A percentile compares a stretch with the other conserved stretches of the same genome.
phyloP scores from a whole-genome alignment of 495 filamentous ascomycete genomes.

The Penicillium maclennaniae region DNA sequence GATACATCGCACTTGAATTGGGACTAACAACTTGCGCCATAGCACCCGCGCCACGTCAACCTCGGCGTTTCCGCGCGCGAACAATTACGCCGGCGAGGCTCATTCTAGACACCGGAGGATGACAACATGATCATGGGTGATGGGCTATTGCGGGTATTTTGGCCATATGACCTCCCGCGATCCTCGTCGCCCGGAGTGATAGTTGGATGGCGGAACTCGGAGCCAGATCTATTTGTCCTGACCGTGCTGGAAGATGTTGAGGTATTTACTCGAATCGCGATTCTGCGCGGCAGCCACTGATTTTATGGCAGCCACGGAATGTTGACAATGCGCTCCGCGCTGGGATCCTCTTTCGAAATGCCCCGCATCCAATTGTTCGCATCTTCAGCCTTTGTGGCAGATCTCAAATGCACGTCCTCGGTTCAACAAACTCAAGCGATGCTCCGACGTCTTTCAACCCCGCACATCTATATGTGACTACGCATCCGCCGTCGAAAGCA shows the following conservation, averaged over 20 bases:
- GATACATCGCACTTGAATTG: not conserved
- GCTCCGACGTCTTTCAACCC: constrained; percentile 55
- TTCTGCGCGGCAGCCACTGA: constrained; percentile 4
- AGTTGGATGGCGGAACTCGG: constrained; percentile 93
- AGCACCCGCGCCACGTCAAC: constrained; percentile 82
- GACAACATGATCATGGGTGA: constrained; percentile 76
- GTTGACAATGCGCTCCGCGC: constrained; percentile 85
- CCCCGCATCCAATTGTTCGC: constrained; percentile 72
- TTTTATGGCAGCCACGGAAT: constrained; percentile 52
- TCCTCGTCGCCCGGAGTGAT: constrained; percentile 74
- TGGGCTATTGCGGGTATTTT: constrained; percentile 96
- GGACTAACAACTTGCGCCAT: constrained; percentile 13
- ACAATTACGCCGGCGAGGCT: constrained; percentile 89
- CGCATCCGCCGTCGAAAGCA: constrained; percentile 49
- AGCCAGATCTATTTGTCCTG: constrained; percentile 83
- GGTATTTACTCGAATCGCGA: constrained; percentile 43
- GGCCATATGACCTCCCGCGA: constrained; percentile 82
- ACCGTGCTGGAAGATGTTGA: constrained; percentile 88
- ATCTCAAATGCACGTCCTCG: constrained; percentile 79
- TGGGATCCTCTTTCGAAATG: constrained; percentile 77
- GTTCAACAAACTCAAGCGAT: constrained; percentile 62
- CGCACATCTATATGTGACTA: constrained; percentile 66
- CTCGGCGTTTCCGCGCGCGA: constrained; percentile 91
- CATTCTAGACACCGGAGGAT: constrained; percentile 77
- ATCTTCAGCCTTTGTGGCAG: constrained; percentile 83